Evolutionary conservation across 2,329 filamentous ascomycete genomes (phyloP).

Genomic region (Didymella keratinophila): DNA sequence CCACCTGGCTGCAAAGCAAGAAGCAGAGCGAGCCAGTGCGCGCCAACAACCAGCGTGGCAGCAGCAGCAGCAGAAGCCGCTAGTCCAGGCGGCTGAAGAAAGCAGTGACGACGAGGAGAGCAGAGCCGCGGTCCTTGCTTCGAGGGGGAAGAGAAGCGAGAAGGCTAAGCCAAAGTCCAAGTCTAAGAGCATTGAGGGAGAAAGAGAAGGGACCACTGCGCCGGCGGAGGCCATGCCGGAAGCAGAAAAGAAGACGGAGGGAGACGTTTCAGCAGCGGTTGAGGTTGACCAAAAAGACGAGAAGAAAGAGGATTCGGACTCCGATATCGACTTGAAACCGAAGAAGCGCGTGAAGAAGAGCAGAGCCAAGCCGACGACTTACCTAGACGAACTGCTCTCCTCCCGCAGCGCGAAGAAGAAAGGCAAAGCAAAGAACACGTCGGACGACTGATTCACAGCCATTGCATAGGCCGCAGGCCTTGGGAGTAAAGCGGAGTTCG

Average conservation of each 20-base stretch:
- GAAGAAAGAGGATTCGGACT: conserved; percentile 6
- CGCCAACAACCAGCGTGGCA: conserved; percentile 32
- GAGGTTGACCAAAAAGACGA: not conserved
- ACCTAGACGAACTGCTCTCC: conserved; percentile 62
- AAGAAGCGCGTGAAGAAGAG: conserved; percentile 28
- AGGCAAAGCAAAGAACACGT: conserved; percentile 31
- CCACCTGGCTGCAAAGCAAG: conserved; percentile 38
- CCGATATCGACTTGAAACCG: conserved; percentile 19
- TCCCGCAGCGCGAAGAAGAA: conserved; percentile 61
- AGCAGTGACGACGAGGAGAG: conserved; percentile 53
- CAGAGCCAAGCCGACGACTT: conserved; percentile 55
- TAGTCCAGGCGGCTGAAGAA: conserved; percentile 27
- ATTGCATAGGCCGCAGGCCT: too few relatives aligned
- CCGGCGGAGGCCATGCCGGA: too few relatives aligned
- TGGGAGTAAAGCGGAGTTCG: conserved; percentile 1
- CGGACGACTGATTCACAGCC: conserved; percentile 1
- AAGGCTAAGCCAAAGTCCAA: too few relatives aligned
- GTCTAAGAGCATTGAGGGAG: too few relatives aligned
- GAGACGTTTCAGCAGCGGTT: too few relatives aligned
- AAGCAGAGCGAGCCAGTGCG: conserved; percentile 29
- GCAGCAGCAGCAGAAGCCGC: not conserved
- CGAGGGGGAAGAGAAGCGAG: not conserved
- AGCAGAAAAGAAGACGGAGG: too few relatives aligned
- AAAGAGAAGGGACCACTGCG: too few relatives aligned
- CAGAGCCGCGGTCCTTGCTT: conserved; percentile 42